phyloP scores from a whole-genome alignment of 2,329 filamentous ascomycete genomes.

The Akanthomyces uredinophilus region DNA sequence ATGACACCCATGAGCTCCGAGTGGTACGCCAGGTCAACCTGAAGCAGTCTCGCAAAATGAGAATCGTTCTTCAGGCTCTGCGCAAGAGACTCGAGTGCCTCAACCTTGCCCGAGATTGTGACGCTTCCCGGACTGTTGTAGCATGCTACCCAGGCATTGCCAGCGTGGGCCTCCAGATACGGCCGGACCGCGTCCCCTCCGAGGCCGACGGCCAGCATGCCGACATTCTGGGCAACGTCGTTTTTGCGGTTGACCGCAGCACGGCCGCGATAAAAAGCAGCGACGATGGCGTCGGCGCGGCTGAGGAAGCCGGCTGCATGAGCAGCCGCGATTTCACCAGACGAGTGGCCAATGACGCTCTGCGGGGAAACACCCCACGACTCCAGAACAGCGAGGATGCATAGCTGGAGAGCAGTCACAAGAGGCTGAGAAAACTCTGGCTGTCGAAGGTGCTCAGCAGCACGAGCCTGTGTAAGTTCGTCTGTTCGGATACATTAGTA shows the following conservation, averaged over 20 bases:
- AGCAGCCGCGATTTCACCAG: conserved; percentile 36
- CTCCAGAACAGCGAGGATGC: conserved; percentile 33
- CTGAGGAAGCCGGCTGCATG: conserved; percentile 23
- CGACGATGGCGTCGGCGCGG: conserved; percentile 23
- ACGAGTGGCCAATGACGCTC: conserved; percentile 33
- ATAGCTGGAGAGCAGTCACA: conserved; percentile 40
- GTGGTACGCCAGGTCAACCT: conserved; percentile 43
- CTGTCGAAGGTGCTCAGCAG: not conserved
- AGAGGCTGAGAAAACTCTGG: conserved; percentile 34
- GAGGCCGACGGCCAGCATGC: conserved; percentile 32
- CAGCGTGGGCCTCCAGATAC: not conserved
- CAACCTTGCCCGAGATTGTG: conserved; percentile 29
- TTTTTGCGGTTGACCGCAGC: conserved; percentile 6
- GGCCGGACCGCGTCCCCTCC: not conserved
- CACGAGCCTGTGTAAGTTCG: conserved; percentile 7
- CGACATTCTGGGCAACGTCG: conserved; percentile 32
- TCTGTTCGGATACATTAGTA: not conserved
- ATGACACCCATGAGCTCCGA: conserved; percentile 38
- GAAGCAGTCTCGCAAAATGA: conserved; percentile 38
- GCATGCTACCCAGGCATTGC: conserved; percentile 10
- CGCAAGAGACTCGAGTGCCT: conserved; percentile 34
- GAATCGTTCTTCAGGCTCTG: conserved; percentile 28
- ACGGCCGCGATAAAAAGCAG: conserved; percentile 27
- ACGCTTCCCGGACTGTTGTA: conserved; percentile 44
- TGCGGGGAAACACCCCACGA: conserved; percentile 25